phyloP scores from a whole-genome alignment of 257 asterid genomes.

The Rauvolfia tetraphylla region DNA sequence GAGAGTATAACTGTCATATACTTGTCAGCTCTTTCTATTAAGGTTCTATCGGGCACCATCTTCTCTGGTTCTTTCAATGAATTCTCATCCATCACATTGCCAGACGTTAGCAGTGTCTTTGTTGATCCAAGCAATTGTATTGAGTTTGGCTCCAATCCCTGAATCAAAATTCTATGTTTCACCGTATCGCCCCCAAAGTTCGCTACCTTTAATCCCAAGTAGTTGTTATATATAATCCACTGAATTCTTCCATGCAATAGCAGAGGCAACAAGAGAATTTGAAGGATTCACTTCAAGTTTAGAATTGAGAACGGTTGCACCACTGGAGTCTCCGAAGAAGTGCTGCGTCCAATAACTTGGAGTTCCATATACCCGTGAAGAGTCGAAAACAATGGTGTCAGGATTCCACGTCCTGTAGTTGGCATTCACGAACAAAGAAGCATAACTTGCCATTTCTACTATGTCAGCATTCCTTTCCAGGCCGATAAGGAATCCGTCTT shows the following conservation, averaged over 20 bases:
- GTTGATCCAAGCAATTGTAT: conserved; percentile 37
- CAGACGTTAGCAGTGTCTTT: conserved; percentile 54
- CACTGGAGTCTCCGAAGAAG: conserved; percentile 80
- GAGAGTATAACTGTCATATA: conserved; percentile 43
- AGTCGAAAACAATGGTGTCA: conserved; percentile 88
- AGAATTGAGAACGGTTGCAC: conserved; percentile 71
- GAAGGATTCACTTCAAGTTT: conserved; percentile 47
- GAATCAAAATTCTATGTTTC: conserved; percentile 44
- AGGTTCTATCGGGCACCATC: conserved; percentile 48
- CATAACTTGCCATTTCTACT: conserved; percentile 92
- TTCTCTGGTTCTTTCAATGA: conserved; percentile 60
- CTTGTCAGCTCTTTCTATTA: conserved; percentile 41
- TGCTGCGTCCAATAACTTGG: conserved; percentile 99
- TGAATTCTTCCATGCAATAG: conserved; percentile 58
- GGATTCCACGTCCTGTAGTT: conserved; percentile 88
- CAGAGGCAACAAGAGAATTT: conserved; percentile 61
- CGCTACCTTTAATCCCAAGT: conserved; percentile 59
- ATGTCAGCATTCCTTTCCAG: conserved; percentile 79
- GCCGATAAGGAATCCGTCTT: conserved; percentile 89
- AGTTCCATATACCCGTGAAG: conserved; percentile 69
- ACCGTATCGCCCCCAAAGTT: conserved; percentile 50
- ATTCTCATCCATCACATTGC: conserved; percentile 64
- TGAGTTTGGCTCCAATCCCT: conserved; percentile 40
- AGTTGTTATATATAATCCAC: conserved; percentile 32
- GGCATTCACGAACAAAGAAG: conserved; percentile 76